A percentile compares a stretch with the other conserved stretches of the same genome.
Evolutionary conservation across 1,284 basidiomycete genomes (phyloP).

Genomic region (Trichosporon sp.): DNA sequence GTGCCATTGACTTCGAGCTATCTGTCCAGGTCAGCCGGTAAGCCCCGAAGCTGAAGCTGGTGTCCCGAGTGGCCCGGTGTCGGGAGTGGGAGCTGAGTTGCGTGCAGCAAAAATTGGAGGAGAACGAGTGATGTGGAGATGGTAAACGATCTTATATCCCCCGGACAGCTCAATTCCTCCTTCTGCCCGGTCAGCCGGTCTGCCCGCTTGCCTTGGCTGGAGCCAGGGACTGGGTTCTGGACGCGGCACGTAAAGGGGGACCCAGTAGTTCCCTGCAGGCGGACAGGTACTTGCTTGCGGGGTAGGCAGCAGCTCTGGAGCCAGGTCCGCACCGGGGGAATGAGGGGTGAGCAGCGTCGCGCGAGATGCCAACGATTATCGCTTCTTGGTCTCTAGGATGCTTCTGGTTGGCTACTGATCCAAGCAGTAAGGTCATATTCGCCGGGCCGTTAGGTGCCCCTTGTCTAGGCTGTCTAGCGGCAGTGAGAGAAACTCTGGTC

Average conservation of each 20-base stretch:
- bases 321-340: neutral
- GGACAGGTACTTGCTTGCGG: no score
- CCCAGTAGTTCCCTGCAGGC: no score
- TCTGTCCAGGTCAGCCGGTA: neutral
- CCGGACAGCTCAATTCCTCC: neutral
- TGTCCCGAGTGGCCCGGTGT: neutral
- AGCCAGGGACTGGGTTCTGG: neutral
- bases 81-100: neutral
- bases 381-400: no score
- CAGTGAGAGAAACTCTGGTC: no score
- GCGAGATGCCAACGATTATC: neutral
- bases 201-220: no score
- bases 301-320: no score
- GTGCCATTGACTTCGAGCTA: neutral
- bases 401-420: no score
- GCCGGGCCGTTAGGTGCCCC: no score
- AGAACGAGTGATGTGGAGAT: neutral
- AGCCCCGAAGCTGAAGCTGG: neutral
- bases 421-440: no score
- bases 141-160: neutral
- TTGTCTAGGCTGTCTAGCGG: no score
- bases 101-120: neutral
- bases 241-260: neutral
- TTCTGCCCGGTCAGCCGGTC: neutral
- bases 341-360: neutral